Evolutionary conservation across 2,329 filamentous ascomycete species (phyloP), one percentile per base, ranked within the genome.

Genomic region (Lachnellula hyalina): DNA sequence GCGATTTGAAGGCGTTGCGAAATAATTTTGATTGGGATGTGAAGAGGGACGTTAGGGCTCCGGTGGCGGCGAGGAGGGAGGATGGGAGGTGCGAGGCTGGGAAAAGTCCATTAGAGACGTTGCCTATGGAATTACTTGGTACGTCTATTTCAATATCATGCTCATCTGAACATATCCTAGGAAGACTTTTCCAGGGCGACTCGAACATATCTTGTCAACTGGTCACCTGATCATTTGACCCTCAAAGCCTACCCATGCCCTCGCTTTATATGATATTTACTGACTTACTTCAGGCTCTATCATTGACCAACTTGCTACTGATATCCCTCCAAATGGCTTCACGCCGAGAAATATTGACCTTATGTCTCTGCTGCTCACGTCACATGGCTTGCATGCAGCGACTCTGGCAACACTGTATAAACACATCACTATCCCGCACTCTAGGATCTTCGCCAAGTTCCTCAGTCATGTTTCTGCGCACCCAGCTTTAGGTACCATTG

Each of bases 391-490:
- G 56, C 86, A 93, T 67, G 80, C 80, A 25, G 85, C 85, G 19
- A 92, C 89, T 3, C 75, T 92, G 35, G 81, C 82, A 62, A 87
- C 88, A 6, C 79, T 94, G 48, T 93, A 93, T 74, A 81, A 83
- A 61, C 84, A 89, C 69, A 87, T 93, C 70, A 90, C 87, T 44
- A 87, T 93, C 62, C 89, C 89, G 5, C 89, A 92, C 75, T 93
- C 89, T 25, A 78, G 84, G 57, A 90, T 91, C 68, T 94, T 92
- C 73, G 85, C 85, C 67, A 93, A 93, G 72, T 90, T 91, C 63
- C 79, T 91, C 48, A 76, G 78, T 55, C 88, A 89, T 65, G 77
- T 93, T 61, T 75, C 76, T 46, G 74, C 80, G 55, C 84, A 91
- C 68, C 81, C 83, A 2, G 76, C 83, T 8, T 76, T 92, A 52